Evolutionary conservation across 129 eudicot genomes (phyloP).

Genomic region (Lactuca saligna): DNA sequence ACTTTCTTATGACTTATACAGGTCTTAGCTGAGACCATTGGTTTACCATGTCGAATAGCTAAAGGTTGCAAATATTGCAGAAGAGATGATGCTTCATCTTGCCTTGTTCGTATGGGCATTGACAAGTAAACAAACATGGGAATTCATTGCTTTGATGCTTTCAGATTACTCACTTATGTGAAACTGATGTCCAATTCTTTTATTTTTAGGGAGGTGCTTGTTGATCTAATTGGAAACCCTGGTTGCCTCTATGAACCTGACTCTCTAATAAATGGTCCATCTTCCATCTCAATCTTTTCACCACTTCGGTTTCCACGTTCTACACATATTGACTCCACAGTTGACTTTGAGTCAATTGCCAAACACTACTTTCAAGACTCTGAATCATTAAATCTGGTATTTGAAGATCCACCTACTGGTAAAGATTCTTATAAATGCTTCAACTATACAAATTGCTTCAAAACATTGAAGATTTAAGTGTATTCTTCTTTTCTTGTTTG

Average conservation of each 20-base stretch:
- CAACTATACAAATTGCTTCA: background rate
- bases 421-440: constrained; percentile 19
- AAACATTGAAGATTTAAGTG: background rate
- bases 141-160: no score
- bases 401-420: constrained; percentile 77
- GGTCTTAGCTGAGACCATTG: constrained; percentile 86
- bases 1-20: constrained; percentile 29
- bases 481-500: background rate
- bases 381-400: constrained; percentile 68
- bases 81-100: constrained; percentile 74
- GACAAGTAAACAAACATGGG: constrained; percentile 42
- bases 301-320: constrained; percentile 73
- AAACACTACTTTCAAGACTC: constrained; percentile 70
- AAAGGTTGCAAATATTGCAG: constrained; percentile 78
- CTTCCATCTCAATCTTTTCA: constrained; percentile 87
- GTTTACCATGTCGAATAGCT: constrained; percentile 86
- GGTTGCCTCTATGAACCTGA: constrained; percentile 87
- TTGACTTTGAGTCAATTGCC: constrained; percentile 76
- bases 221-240: constrained; percentile 82
- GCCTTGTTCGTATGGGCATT: constrained; percentile 71
- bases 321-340: constrained; percentile 53
- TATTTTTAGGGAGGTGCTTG: constrained; percentile 68
- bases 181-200: constrained; percentile 7
- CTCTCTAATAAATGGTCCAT: constrained; percentile 89
- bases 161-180: no score